A percentile compares a stretch with the other conserved stretches of the same genome.
Evolutionary conservation across 768 basidiomycete genomes (phyloP).

Genomic region (Suillus occidentalis): DNA sequence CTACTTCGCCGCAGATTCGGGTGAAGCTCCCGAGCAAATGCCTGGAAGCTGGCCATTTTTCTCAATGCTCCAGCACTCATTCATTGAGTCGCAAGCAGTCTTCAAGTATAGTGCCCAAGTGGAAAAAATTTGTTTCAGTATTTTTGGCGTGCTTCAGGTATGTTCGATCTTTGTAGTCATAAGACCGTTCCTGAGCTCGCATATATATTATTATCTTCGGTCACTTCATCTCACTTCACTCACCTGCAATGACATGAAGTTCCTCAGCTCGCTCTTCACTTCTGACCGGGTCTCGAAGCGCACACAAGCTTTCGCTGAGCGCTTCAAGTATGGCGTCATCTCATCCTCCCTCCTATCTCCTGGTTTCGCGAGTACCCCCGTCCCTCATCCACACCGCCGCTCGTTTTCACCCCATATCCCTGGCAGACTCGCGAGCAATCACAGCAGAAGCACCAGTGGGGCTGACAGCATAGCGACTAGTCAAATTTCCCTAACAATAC

Average conservation of each 20-base stretch:
- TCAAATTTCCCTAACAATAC: slow-evolving; percentile 26
- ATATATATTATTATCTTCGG: slow-evolving; percentile 3
- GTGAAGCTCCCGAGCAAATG: slow-evolving; percentile 55
- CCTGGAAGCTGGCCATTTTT: slow-evolving; percentile 52
- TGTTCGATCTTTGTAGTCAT: slow-evolving; percentile 23
- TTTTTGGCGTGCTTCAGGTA: slow-evolving; percentile 37
- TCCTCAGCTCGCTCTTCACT: slow-evolving; percentile 37
- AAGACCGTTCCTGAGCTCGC: slow-evolving; percentile 15
- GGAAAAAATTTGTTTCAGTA: slow-evolving; percentile 27
- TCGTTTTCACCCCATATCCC: slow-evolving; percentile 42
- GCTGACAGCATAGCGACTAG: slow-evolving; percentile 26
- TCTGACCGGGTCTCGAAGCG: slow-evolving; percentile 35
- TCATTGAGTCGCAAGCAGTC: slow-evolving; percentile 9
- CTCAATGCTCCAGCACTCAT: slow-evolving; percentile 19
- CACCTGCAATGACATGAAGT: slow-evolving; percentile 29
- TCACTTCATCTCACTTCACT: slow-evolving; percentile 1
- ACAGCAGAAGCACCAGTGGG: slow-evolving; percentile 46
- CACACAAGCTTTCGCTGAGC: slow-evolving; percentile 62
- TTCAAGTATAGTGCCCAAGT: slow-evolving; percentile 24
- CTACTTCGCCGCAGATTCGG: slow-evolving; percentile 47
- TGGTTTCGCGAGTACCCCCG: slow-evolving; percentile 45
- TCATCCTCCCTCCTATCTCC: slow-evolving; percentile 75
- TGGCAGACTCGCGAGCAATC: slow-evolving; percentile 38
- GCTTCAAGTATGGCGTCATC: slow-evolving; percentile 82
- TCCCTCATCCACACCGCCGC: slow-evolving; percentile 29